phyloP scores from a whole-genome alignment of 169 alveolate genomes.

The Plasmodium coatneyi region DNA sequence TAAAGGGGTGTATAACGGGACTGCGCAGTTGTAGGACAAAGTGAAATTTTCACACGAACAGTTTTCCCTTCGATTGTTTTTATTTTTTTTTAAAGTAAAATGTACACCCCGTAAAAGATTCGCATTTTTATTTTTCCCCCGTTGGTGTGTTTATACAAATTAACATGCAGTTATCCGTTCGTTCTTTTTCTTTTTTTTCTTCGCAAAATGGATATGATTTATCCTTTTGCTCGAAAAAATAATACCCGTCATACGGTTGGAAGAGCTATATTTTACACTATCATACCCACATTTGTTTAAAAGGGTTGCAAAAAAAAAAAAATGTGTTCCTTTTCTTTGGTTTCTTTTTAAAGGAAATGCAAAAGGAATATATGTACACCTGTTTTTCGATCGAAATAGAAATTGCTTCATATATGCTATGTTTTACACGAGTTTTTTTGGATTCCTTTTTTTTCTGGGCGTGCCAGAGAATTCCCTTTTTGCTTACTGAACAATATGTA shows the following conservation, averaged over 20 bases:
- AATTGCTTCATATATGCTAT: not conserved
- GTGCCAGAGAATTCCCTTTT: not conserved
- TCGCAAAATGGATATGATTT: not conserved
- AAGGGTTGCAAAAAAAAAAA: not conserved
- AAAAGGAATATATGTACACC: not conserved
- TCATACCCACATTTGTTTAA: not conserved
- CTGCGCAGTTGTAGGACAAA: not conserved
- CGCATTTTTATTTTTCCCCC: not conserved
- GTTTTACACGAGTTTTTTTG: not conserved
- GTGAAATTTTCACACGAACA: not conserved
- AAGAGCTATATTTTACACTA: not conserved
- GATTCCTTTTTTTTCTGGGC: not conserved
- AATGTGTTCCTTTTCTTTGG: not conserved
- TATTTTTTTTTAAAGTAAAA: not conserved
- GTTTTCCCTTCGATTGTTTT: not conserved
- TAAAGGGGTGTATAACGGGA: not conserved
- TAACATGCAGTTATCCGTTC: not conserved
- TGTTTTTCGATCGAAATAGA: not conserved
- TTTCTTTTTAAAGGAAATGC: not conserved
- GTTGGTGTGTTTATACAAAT: not conserved
- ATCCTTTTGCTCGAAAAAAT: not conserved
- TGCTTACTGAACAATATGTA: not conserved
- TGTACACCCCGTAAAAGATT: not conserved
- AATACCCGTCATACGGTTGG: not conserved
- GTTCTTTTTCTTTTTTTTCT: not conserved